Base-by-base conservation (phyloP, 164 flowering plant species). In the Tetracentron sinense region DNA sequence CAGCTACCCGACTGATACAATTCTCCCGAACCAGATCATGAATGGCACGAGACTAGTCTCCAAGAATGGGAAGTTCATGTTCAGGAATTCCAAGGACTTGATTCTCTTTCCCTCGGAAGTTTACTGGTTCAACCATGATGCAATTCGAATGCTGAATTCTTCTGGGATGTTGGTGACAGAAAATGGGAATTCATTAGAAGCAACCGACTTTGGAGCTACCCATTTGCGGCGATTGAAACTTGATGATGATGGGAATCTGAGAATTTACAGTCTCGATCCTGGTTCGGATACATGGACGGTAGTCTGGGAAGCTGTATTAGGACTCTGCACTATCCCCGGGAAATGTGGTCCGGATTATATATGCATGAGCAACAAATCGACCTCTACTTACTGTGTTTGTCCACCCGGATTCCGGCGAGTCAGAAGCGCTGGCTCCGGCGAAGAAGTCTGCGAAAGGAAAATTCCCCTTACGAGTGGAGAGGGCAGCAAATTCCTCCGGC, bases 201-300 rank as follows among this genome's bases (percentile, higher is more conserved):
- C 84, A 1, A 35, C 86, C 0, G 96, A 89, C 74, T 60, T 65
- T 11, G 77, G 70, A 0, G 76, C 46, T 0, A 0, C 28, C 7
- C 29, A 52, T 14, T 42, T 71, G 26, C 69, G 88, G 12, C 65
- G 87, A 61, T 56, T 89, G 48, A 82, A 67, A 0, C 76, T 89
- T 0, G 89, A 74, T 54, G 68, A 78, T 5, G 86, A 87, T 55
- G 92, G 96, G 22, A 84, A 83, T 58, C 72, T 89, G 6, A 70
- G 79, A 33, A n/a, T 82, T 27, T 79, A 78, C 68, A 81, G 87
- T 53, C 78, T 58, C 31, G 73, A 81, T 57, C 17, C 42, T 0
- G 53, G 19, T 20, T n/a, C 2, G 25, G 44, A 61, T 3, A 15
- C 47, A 2, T 89, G n/a, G n/a, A n/a, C n/a, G n/a, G n/a, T n/a